A percentile compares a stretch with the other conserved stretches of the same genome.
Evolutionary conservation across 2,329 filamentous ascomycete species (phyloP).

Genomic region (Sordariomycetes sp.): DNA sequence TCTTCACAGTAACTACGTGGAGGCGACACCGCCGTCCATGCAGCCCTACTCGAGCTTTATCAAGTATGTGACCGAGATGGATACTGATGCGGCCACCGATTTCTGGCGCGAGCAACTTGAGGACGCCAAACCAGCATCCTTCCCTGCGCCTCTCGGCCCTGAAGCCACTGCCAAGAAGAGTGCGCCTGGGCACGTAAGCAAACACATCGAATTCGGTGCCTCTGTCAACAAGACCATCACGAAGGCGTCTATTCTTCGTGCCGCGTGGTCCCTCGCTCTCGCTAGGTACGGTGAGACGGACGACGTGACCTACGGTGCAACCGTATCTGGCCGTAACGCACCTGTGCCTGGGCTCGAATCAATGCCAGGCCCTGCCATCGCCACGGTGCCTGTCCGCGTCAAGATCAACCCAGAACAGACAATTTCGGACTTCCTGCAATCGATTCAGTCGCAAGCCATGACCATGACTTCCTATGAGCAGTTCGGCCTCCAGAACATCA

Average conservation of each 20-base stretch:
- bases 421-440: conserved; percentile 7
- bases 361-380: conserved; percentile 9
- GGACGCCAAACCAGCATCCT: conserved; percentile 1
- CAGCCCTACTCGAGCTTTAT: conserved; percentile 28
- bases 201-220: background rate
- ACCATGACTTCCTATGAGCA: conserved; percentile 12
- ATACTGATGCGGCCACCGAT: background rate
- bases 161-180: background rate
- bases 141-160: background rate
- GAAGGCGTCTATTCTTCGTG: conserved; percentile 9
- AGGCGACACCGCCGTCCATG: background rate
- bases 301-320: conserved; percentile 16
- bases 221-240: conserved; percentile 5
- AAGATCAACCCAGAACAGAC: conserved; percentile 1
- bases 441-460: conserved; percentile 7
- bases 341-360: conserved; percentile 9
- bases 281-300: conserved; percentile 20
- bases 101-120: conserved; percentile 2
- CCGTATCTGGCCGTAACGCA: conserved; percentile 6
- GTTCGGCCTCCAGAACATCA: conserved; percentile 13
- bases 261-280: conserved; percentile 2
- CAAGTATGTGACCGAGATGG: conserved; percentile 25
- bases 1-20: background rate
- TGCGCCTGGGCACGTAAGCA: background rate
- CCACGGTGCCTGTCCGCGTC: conserved; percentile 8